Evolutionary conservation across 805 yeast species (phyloP).

Genomic region (Lipomyces orientalis): DNA sequence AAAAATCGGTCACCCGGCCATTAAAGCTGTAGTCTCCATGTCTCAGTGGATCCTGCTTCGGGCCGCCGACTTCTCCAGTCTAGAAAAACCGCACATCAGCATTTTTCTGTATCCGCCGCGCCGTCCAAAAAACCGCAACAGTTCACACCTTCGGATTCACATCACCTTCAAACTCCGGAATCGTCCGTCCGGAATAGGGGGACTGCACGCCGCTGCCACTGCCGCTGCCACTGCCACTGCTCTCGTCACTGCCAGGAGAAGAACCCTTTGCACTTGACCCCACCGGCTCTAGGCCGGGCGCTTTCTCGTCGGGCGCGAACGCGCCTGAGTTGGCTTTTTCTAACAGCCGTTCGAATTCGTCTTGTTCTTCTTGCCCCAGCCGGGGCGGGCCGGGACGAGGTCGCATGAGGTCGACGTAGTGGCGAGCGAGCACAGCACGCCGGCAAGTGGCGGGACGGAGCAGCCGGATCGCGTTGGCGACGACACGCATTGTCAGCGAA

Average conservation of each 20-base stretch:
- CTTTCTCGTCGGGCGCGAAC: conserved; percentile 17
- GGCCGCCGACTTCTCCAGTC: conserved; percentile 97
- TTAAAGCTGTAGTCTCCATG: conserved; percentile 94
- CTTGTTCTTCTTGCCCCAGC: conserved; percentile 80
- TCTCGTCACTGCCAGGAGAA: conserved; percentile 58
- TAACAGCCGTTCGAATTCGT: conserved; percentile 88
- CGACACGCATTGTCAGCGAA: background rate
- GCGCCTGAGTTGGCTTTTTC: conserved; percentile 73
- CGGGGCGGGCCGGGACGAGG: conserved; percentile 65
- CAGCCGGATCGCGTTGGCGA: background rate
- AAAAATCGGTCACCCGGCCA: conserved; percentile 96
- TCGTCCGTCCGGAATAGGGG: conserved; percentile 61
- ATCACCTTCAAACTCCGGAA: conserved; percentile 96
- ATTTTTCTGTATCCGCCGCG: background rate
- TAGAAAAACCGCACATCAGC: conserved; percentile 15
- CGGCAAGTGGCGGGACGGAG: background rate
- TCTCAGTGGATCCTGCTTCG: conserved; percentile 92
- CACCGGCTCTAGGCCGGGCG: background rate
- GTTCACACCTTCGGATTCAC: conserved; percentile 66
- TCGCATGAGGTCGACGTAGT: conserved; percentile 22
- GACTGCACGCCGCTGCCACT: conserved; percentile 50
- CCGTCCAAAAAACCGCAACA: background rate
- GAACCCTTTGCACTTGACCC: conserved; percentile 38
- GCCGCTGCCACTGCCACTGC: too few species aligned
- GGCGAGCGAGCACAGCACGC: conserved; percentile 1